Base-by-base conservation (phyloP, 1,139 yeast genomes). In the Protomyces pachydermus region DNA sequence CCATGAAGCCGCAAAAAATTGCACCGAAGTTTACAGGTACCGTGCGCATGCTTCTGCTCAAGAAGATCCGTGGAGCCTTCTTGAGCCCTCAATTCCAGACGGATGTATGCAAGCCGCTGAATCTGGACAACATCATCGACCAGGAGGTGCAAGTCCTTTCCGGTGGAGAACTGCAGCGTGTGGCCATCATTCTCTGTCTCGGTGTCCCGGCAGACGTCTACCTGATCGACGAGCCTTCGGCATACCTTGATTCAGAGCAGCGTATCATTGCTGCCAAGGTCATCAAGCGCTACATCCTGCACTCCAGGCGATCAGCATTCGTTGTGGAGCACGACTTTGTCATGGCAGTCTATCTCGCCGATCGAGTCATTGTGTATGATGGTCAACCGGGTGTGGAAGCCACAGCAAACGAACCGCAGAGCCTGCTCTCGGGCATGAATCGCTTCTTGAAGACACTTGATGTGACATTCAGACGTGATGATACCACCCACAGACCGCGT, bases 111-210 rank as follows among this genome's bases (percentile, higher is more conserved):
- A 93, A 93, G 79, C 98, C 98, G 65, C 82, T 93, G 76, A 87
- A 82, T 75, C 91, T 93, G 70, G 98, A 93, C 72, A 91, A 88
- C 74, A 89, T 93, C 71, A 86, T 93, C 70, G 98, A 93, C 77
- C 97, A 93, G 77, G 98, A 93, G 79, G 98, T 93, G 65, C 97
- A 90, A 80, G 90, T 91, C 71, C 81, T 93, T 77, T 91, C 98
- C 63, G 99, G 98, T 81, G 98, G 98, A 85, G 99, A 93, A 80
- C 83, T 93, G 80, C 98, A 93, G 81, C 88, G 99, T 82, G 98
- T 95, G 68, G 99, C 98, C 69, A 93, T 93, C 78, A 95, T 91
- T 51, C 82, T 93, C 75, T 86, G 98, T 8, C 82, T 95, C 68
- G 98, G 98, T 83, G 80, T 87, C 64, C 91, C 65, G 39, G 48